Percentiles rank a stretch among this genome's conserved stretches.
Conservation (phyloP, 257 asterid species). For the Jacaranda copaia region DNA sequence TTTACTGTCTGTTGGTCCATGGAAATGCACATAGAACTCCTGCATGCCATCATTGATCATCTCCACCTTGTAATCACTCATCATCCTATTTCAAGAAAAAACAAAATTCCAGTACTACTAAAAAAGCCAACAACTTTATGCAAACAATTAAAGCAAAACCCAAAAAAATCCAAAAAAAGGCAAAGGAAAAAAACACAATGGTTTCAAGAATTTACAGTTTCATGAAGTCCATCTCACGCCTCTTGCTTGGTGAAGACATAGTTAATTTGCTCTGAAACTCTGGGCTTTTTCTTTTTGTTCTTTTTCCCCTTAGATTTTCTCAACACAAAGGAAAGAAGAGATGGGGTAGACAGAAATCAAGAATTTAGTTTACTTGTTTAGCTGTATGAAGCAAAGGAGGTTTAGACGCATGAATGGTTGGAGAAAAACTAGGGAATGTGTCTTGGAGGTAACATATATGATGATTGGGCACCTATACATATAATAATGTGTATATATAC, state of each 20-base stretch:
- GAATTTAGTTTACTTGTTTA: conserved; percentile 27
- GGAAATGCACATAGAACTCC: conserved; percentile 66
- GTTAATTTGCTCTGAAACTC: conserved; percentile 23
- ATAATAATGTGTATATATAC: background rate
- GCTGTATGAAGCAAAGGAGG: conserved; percentile 21
- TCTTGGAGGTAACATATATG: background rate
- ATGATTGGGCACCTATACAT: background rate
- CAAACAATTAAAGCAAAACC: conserved; percentile 3
- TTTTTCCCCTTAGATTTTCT: background rate
- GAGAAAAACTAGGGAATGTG: conserved; percentile 25
- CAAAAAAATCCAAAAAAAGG: background rate
- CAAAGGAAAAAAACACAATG: conserved; percentile 10
- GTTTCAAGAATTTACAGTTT: conserved; percentile 53
- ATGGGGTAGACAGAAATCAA: conserved; percentile 1
- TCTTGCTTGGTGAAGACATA: conserved; percentile 84
- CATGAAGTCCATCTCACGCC: conserved; percentile 82
- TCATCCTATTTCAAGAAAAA: conserved; percentile 56
- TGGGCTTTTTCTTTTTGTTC: background rate
- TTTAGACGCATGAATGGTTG: conserved; percentile 12
- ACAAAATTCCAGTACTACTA: background rate
- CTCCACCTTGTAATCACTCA: conserved; percentile 82
- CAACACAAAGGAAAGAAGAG: background rate
- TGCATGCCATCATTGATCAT: conserved; percentile 70
- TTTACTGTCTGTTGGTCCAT: conserved; percentile 74
- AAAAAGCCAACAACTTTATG: background rate